A percentile compares a stretch with the other conserved stretches of the same genome.
Conservation (phyloP, 2,329 filamentous ascomycete genomes). For the Cladosporium cucumerinum region DNA sequence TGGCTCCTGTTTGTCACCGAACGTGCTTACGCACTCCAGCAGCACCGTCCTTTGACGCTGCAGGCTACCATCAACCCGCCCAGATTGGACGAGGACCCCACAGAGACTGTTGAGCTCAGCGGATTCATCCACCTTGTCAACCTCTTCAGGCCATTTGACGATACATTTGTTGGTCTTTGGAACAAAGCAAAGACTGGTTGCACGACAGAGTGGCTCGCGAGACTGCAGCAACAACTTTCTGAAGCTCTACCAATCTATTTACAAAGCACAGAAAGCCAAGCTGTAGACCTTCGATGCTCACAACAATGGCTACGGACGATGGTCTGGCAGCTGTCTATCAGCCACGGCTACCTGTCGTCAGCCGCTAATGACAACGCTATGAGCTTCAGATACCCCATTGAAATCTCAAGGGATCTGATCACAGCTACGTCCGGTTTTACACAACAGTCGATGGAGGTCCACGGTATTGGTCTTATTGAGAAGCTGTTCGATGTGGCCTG, state of each 20-base stretch:
- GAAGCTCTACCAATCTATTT: constrained; percentile 55
- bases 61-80: constrained; percentile 58
- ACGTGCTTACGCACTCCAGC: constrained; percentile 61
- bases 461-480: constrained; percentile 74
- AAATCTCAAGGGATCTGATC: constrained; percentile 59
- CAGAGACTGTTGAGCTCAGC: constrained; percentile 53
- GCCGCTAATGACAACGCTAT: constrained; percentile 57
- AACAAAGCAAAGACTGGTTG: constrained; percentile 54
- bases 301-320: constrained; percentile 69
- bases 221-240: constrained; percentile 50
- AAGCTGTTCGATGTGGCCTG: constrained; percentile 76
- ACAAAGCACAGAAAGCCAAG: constrained; percentile 62
- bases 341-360: constrained; percentile 59
- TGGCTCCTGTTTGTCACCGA: constrained; percentile 64
- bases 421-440: constrained; percentile 68
- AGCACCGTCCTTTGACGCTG: constrained; percentile 61
- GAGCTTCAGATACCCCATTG: constrained; percentile 60
- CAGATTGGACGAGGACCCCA: constrained; percentile 48
- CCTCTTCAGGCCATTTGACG: constrained; percentile 61
- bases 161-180: constrained; percentile 62
- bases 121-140: constrained; percentile 61
- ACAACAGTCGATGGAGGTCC: constrained; percentile 67
- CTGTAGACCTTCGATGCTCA: constrained; percentile 65
- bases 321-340: constrained; percentile 69
- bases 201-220: constrained; percentile 45